Base-by-base conservation (phyloP, 352 stramenopile genomes). In the Phytophthora pseudosyringae region DNA sequence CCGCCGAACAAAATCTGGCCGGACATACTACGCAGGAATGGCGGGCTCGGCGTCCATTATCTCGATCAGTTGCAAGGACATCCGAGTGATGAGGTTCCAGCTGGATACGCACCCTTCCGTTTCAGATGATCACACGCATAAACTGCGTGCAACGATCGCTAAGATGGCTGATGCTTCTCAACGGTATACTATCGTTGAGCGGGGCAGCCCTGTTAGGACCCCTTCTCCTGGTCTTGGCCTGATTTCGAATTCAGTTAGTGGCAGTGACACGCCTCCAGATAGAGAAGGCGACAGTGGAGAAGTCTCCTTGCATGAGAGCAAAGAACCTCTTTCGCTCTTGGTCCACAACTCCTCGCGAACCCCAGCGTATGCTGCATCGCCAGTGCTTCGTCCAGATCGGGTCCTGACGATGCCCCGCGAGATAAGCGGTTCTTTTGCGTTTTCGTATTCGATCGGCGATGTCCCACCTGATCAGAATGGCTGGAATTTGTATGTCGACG, bases 41-140 rank as follows among this genome's bases (percentile, higher is more conserved):
- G 58, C 81, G 15, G 54, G 69, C 4, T 73, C 65, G 41, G 69
- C 69, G 21, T 84, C 77, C 2, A 76, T 89, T 25, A 65, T 95
- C 8, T 68, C 77, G 3, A 73, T 95, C 16, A 79, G 63, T n/a
- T 95, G 85, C 71, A 95, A 95, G 52, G 87, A 95, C 59, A 74
- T 92, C 4, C 80, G 87, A 3, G 60, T 79, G 21, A 80, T 95
- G 74, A 75, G 81, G 32, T 72, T 95, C 43, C 81, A 94, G 44
- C 32, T 94, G 11, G 81, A 89, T 25, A 83, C 73, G 0, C 49
- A 73, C 3, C 68, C 74, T 5, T 68, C 71, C 13, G 61, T 81
- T n/a, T 80, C 79, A 2, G 80, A 94, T 39, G 85, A 92, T 21
- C 62, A 61, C 25, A 64, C 68, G 5, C 76, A 90, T 46, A 67